A percentile compares a stretch with the other conserved stretches of the same genome.
phyloP scores from a whole-genome alignment of 352 stramenopile genomes.

The Phytophthora syringae region DNA sequence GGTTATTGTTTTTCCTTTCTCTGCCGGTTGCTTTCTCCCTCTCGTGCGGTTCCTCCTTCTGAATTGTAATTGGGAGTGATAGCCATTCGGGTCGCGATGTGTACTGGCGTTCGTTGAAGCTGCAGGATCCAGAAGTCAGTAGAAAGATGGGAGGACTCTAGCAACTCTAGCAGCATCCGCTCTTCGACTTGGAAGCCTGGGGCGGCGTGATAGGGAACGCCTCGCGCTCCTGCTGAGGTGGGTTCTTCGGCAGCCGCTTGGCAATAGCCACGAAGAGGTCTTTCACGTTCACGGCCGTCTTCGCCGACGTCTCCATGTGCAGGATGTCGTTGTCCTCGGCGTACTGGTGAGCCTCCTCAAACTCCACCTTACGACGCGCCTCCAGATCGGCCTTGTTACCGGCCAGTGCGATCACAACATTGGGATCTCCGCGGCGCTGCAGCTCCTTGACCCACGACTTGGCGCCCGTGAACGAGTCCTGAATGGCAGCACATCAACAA shows the following conservation, averaged over 20 bases:
- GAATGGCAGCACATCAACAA: constrained; percentile 14
- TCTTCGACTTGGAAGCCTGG: constrained; percentile 79
- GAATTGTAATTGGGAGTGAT: constrained; percentile 20
- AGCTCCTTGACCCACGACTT: constrained; percentile 99
- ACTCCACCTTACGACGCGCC: constrained; percentile 96
- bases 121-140: constrained; percentile 43
- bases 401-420: constrained; percentile 96
- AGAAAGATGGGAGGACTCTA: constrained; percentile 48
- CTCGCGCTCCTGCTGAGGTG: constrained; percentile 81
- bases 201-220: constrained; percentile 85
- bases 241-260: constrained; percentile 86
- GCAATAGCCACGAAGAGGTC: constrained; percentile 98
- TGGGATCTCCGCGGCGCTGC: constrained; percentile 97
- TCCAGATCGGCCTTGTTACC: constrained; percentile 99
- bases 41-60: constrained; percentile 13
- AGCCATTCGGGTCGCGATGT: constrained; percentile 18
- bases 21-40: constrained; percentile 18
- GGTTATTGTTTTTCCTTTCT: constrained; percentile 28
- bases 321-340: constrained; percentile 99
- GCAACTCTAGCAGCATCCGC: constrained; percentile 85
- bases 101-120: constrained; percentile 32
- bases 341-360: constrained; percentile 98
- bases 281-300: constrained; percentile 99
- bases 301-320: constrained; percentile 99
- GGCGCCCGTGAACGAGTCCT: constrained; percentile 97